Conservation (phyloP, 2,329 filamentous ascomycete species). For the Microcyclospora pomicola region DNA sequence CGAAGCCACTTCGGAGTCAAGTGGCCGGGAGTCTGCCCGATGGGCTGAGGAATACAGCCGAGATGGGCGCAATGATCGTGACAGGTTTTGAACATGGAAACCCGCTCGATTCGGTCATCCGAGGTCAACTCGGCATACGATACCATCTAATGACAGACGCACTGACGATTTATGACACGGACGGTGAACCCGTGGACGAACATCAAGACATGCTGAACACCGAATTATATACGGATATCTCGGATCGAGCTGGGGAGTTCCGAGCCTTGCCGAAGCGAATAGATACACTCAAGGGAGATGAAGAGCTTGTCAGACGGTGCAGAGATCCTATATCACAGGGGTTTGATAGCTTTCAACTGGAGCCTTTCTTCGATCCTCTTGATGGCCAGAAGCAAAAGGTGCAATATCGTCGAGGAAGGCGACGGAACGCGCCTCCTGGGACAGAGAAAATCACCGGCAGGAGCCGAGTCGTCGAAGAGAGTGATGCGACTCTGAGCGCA, state of each 20-base stretch:
- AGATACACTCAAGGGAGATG: constrained; percentile 68
- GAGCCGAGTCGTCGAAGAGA: constrained; percentile 56
- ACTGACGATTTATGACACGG: constrained; percentile 79
- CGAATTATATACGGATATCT: constrained; percentile 84
- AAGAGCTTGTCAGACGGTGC: constrained; percentile 66
- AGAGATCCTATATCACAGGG: constrained; percentile 48
- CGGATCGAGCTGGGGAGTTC: constrained; percentile 82
- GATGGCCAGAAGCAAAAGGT: constrained; percentile 18
- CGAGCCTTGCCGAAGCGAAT: constrained; percentile 61
- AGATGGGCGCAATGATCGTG: constrained; percentile 97
- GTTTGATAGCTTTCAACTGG: constrained; percentile 17
- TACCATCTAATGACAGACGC: constrained; percentile 70
- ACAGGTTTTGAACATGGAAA: constrained; percentile 95
- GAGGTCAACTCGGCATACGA: constrained; percentile 74
- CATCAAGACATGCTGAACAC: constrained; percentile 71
- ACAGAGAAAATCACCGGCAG: constrained; percentile 53
- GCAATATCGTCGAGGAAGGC: constrained; percentile 17
- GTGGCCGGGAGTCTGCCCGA: constrained; percentile 37
- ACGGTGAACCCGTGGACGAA: constrained; percentile 64
- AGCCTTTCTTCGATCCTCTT: constrained; percentile 16
- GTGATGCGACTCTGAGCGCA: constrained; percentile 55
- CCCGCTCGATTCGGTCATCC: constrained; percentile 77
- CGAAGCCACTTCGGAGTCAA: constrained; percentile 53
- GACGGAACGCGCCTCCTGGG: constrained; percentile 36
- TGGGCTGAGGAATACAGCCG: constrained; percentile 60